phyloP scores from a whole-genome alignment of 2,329 filamentous ascomycete genomes.

The Stachybotrys echinatus region DNA sequence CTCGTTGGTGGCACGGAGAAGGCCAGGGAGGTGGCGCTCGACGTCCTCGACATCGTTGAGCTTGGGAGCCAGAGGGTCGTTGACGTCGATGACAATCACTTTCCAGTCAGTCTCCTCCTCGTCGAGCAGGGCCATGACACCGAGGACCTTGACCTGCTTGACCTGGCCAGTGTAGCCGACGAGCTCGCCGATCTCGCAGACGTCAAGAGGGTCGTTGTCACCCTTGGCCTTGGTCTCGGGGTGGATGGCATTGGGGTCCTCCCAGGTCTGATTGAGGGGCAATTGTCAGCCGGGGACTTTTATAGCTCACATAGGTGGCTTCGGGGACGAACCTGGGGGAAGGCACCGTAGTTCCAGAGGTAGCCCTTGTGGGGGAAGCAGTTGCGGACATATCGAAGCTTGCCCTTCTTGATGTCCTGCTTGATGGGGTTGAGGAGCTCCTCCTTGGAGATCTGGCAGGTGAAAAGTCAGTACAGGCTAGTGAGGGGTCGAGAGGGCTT shows the following conservation, averaged over 20 bases:
- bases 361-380: constrained; percentile 99
- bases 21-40: constrained; percentile 93
- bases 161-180: constrained; percentile 94
- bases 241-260: constrained; percentile 93
- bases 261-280: constrained; percentile 73
- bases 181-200: constrained; percentile 98
- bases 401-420: constrained; percentile 99
- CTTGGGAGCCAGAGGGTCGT: constrained; percentile 93
- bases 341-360: constrained; percentile 99
- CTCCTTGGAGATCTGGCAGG: constrained; percentile 86
- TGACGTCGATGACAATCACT: constrained; percentile 98
- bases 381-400: constrained; percentile 98
- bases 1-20: constrained; percentile 96
- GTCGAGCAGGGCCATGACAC: constrained; percentile 97
- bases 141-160: constrained; percentile 99
- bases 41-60: constrained; percentile 99
- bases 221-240: constrained; percentile 99
- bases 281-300: not conserved
- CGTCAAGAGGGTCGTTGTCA: constrained; percentile 98
- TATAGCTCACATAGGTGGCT: not conserved
- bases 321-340: constrained; percentile 69
- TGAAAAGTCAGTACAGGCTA: constrained; percentile 14
- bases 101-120: constrained; percentile 99
- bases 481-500: not conserved
- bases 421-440: constrained; percentile 98